Base-by-base conservation (phyloP, 495 filamentous ascomycete genomes). In the Aspergillus asperescens region DNA sequence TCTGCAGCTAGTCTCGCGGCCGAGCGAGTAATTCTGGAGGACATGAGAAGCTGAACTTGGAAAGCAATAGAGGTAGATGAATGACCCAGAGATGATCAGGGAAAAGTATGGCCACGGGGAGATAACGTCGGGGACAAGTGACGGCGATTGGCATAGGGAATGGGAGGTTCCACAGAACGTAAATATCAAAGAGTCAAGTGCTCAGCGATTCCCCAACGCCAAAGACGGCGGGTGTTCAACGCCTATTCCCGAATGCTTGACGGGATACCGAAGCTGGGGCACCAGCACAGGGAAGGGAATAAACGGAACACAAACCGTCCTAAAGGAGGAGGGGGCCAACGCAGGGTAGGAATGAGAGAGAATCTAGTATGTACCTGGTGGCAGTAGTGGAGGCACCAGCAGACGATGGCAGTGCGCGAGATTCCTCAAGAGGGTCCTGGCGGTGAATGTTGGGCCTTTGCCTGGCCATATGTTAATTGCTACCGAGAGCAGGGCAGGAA, bases 1-100 rank as follows among this genome's bases (percentile, higher is more conserved):
- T 80, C 81, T 73, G 85, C 85, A 68, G 85, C 85, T 77, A 82
- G 78, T 76, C 85, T 85, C 70, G 87, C 82, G 60, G 87, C 80
- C 58, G 87, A 88, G 68, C 87, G 82, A 73, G 87, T 90, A 52
- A 85, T 79, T 82, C 87, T 91, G 80, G 80, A 67, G 78, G 86
- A 86, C 87, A 89, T 90, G 82, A 88, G 87, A 74, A 73, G 62
- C 40, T 62, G 58, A 52, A 65, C 62, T 56, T 55, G 45, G 41
- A 23, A 16, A 54, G 24, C 44, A 51, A 23, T 35, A 18, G 4
- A 42, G n/a, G n/a, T n/a, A 16, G 45, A 29, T 28, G 43, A 54
- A 22, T 37, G 32, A 45, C 41, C 42, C 28, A 57, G 43, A 43
- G 16, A 38, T 45, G 37, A 41, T 23, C 23, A 28, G 20, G 42